Percentiles rank a stretch among this genome's conserved stretches.
These are phyloP conservation scores for Lolium rigidum DNA, from an alignment of 176 grass and related monocot species.

Conservation along the genomic window DNA sequence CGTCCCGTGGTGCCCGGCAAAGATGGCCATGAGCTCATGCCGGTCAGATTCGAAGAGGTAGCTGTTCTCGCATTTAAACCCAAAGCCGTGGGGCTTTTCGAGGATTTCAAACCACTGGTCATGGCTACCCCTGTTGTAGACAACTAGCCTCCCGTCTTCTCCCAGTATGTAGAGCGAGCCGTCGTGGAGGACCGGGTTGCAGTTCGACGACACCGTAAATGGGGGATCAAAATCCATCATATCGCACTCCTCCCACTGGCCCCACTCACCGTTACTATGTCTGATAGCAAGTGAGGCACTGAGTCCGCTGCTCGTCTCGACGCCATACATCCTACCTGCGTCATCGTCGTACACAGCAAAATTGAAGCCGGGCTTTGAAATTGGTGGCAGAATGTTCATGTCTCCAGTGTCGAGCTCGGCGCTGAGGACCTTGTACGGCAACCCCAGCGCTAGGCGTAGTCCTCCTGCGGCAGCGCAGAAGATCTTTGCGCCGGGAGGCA, in stretches of 20 bases:
- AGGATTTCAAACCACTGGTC: not conserved
- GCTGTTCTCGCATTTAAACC: not conserved
- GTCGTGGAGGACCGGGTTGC: not conserved
- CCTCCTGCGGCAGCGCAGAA: conserved; percentile 16
- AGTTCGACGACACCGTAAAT: not conserved
- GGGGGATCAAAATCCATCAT: too few relatives aligned
- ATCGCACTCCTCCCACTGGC: too few relatives aligned
- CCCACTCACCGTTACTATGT: too few relatives aligned
- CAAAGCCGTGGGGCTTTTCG: not conserved
- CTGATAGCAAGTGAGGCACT: not conserved
- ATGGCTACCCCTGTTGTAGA: not conserved
- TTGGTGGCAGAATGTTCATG: not conserved
- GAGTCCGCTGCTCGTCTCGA: too few relatives aligned
- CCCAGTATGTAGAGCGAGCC: conserved; percentile 5
- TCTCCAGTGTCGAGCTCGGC: conserved; percentile 3
- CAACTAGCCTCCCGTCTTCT: not conserved
- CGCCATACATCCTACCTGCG: too few relatives aligned
- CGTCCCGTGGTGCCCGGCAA: not conserved
- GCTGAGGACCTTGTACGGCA: not conserved
- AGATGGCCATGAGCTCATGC: not conserved
- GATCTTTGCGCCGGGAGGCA: not conserved
- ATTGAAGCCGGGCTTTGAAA: not conserved
- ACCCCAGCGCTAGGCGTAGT: not conserved
- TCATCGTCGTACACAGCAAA: too few relatives aligned
- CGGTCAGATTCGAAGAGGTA: not conserved